Base-by-base conservation (phyloP, 805 yeast genomes). In the Candida xyloterini region DNA sequence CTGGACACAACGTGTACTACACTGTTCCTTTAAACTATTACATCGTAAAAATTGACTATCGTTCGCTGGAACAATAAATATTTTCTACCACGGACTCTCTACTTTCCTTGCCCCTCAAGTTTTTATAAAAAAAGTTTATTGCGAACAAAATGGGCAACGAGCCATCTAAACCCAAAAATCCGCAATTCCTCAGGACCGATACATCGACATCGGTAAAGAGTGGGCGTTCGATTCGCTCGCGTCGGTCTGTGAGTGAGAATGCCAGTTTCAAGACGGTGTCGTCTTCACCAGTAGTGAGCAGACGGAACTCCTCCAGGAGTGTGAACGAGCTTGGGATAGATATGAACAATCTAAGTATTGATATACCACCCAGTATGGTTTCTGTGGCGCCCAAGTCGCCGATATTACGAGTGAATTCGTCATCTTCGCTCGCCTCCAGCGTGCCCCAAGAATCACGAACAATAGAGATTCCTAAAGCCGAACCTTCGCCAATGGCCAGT, bases 301-400 rank as follows among this genome's bases (percentile, higher is more conserved):
- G 59, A 38, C 46, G 57, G 41, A 53, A 56, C 26, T 52, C 60
- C 13, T 51, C 50, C 18, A 50, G 47, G 27, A 44, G 52, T n/a
- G 39, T 37, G 30, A 47, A 42, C 24, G 61, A 55, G 15, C 30
- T 53, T 8, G 28, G 35, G 3, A 39, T 36, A 15, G 57, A 40
- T 4, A 34, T 51, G 27, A 47, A 49, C 15, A 49, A 46, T 20
- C 40, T 54, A 27, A 34, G 38, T 29, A 48, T 46, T 27, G 48
- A 47, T 30, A 40, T 60, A 22, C 66, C 65, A 5, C 65, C 66
- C 10, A 60, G 65, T 21, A 61, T 61, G 66, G 57, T 55, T 5
- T 46, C 53, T 21, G 44, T 61, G 44, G 56, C 58, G 15, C 65
- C 66, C 1, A 61, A 55, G 42, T 52, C 65, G 3, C 66, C 66